phyloP scores from a whole-genome alignment of 2,329 filamentous ascomycete genomes.

The Penicillium capsulatum region DNA sequence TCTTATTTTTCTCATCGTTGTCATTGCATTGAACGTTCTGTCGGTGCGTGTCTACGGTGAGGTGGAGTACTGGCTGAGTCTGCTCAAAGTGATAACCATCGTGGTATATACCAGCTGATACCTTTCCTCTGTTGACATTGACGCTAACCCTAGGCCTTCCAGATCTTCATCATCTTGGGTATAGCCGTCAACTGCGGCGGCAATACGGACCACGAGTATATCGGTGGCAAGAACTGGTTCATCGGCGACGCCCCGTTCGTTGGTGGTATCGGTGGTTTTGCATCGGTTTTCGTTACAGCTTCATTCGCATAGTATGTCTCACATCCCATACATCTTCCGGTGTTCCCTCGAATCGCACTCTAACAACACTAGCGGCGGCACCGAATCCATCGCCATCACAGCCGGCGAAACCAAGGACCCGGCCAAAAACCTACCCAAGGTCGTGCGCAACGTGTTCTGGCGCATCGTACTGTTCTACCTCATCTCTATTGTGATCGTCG shows the following conservation, averaged over 20 bases:
- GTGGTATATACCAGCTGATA: slow-evolving; percentile 34
- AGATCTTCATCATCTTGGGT: slow-evolving; percentile 61
- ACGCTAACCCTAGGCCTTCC: no score
- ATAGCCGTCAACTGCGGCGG: slow-evolving; percentile 59
- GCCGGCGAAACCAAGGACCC: slow-evolving; percentile 64
- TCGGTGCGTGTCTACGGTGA: slow-evolving; percentile 55
- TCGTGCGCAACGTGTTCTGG: slow-evolving; percentile 64
- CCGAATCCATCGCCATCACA: slow-evolving; percentile 62
- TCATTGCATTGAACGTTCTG: slow-evolving; percentile 52
- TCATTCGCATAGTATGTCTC: slow-evolving; percentile 53
- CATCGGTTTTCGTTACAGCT: slow-evolving; percentile 61
- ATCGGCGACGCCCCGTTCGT: slow-evolving; percentile 61
- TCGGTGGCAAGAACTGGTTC: slow-evolving; percentile 57
- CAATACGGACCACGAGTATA: slow-evolving; percentile 52
- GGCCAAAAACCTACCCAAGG: slow-evolving; percentile 56
- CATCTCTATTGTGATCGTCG: slow-evolving; percentile 52
- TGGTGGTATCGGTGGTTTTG: slow-evolving; percentile 61
- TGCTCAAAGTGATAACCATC: slow-evolving; percentile 42
- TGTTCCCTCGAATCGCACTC: neutral
- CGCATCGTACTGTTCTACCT: slow-evolving; percentile 56
- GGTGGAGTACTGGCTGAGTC: slow-evolving; percentile 42
- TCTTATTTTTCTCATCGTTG: slow-evolving; percentile 56
- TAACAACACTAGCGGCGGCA: slow-evolving; percentile 47
- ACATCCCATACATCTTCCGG: neutral
- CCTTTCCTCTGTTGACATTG: no score